phyloP scores from a whole-genome alignment of 768 basidiomycete species.

The Trametes gibbosa region DNA sequence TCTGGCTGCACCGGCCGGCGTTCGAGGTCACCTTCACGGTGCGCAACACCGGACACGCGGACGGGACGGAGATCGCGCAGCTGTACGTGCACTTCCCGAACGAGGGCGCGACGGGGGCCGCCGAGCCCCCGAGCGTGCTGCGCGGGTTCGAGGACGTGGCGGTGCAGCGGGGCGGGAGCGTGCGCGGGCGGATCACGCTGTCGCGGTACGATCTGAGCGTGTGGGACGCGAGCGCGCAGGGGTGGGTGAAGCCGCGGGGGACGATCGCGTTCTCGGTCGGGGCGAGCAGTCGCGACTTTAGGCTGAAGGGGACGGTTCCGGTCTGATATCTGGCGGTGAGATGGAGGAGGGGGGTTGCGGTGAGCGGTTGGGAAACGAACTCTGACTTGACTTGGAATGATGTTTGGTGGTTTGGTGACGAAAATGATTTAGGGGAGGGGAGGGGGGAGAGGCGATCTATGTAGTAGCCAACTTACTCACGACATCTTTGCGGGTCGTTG shows the following conservation, averaged over 20 bases:
- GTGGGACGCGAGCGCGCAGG: slow-evolving; percentile 73
- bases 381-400: too few relatives aligned
- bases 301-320: slow-evolving; percentile 45
- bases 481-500: too few relatives aligned
- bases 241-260: slow-evolving; percentile 71
- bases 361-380: too few relatives aligned
- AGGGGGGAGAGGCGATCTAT: background rate
- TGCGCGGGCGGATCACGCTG: slow-evolving; percentile 51
- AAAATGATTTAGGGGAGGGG: background rate
- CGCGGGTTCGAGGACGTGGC: slow-evolving; percentile 67
- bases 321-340: slow-evolving; percentile 13
- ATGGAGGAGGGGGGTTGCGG: background rate
- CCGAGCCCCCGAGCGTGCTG: slow-evolving; percentile 67
- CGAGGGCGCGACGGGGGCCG: too few relatives aligned
- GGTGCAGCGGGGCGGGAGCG: slow-evolving; percentile 45
- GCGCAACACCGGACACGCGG: slow-evolving; percentile 57
- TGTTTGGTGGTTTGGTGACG: background rate
- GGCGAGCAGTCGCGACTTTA: slow-evolving; percentile 62
- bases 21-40: slow-evolving; percentile 63
- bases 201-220: slow-evolving; percentile 70
- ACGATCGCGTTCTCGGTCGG: slow-evolving; percentile 62
- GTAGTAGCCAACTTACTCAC: too few relatives aligned
- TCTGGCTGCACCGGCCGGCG: slow-evolving; percentile 70
- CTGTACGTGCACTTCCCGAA: slow-evolving; percentile 69
- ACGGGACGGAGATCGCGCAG: slow-evolving; percentile 67